Evolutionary conservation across 257 asterid species (phyloP), one percentile per base, ranked within the genome.

Genomic region (Rubia yunnanensis): DNA sequence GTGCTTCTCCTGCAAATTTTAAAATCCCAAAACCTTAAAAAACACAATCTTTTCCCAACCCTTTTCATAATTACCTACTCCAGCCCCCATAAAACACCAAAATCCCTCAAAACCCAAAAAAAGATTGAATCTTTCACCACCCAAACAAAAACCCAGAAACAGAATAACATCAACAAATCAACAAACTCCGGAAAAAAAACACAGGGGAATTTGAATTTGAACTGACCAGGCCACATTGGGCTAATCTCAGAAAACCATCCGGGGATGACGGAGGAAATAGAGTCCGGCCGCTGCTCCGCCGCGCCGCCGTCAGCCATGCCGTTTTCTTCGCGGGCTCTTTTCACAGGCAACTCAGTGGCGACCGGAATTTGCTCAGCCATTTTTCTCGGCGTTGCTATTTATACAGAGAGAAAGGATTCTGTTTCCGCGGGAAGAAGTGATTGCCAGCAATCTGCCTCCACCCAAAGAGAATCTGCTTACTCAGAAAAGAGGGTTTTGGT

Each of bases 231-330:
- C 98, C 98, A 91, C 87, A 91, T 81, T 68, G 95, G 98, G 79
- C 92, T 91, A 34, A 91, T 85, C 82, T 91, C 98, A 27, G 96
- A 91, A 72, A 91, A 91, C 98, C 98, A 91, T 32, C 98, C 98
- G 18, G 98, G 95, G 36, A 86, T 78, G 71, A 88, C 82, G 18
- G 95, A 79, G 34, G 96, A 83, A 49, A 91, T 71, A 46, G 71
- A 31, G 10, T 56, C 74, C 5, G 85, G 85, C 7, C 74, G 72
- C 66, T 67, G 72, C 56, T 67, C 62, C 74, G 30, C 68, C 76
- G 46, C 39, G 60, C 23, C 60, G 20, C 41, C 46, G 24, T 46
- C 72, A 23, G 84, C 94, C 94, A 89, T 87, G 36, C 30, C 60
- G 15, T 34, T 53, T 38, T 57, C 76, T 50, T 72, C 76, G 34